A percentile compares a stretch with the other conserved stretches of the same genome.
Conservation (phyloP, 2,329 filamentous ascomycete genomes). For the Phialemonium atrogriseum region DNA sequence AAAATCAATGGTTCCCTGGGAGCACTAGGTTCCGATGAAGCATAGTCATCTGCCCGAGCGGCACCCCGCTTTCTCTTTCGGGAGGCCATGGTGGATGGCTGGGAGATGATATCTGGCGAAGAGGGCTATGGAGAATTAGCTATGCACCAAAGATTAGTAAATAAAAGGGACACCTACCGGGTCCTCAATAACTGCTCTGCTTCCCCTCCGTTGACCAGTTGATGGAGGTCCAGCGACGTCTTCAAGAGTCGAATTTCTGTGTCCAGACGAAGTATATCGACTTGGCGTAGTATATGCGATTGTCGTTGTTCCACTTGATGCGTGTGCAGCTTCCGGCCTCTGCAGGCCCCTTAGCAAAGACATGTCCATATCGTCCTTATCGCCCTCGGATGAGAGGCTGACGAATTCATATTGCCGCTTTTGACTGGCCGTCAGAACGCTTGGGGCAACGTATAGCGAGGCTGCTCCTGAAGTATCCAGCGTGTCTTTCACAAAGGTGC, state of each 20-base stretch:
- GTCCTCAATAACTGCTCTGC: not conserved
- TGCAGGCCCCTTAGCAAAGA: constrained; percentile 6
- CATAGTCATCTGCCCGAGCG: constrained; percentile 4
- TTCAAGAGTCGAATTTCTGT: not conserved
- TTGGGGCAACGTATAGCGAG: constrained; percentile 21
- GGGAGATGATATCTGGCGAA: constrained; percentile 18
- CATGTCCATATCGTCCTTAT: constrained; percentile 7
- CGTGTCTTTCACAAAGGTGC: constrained; percentile 5
- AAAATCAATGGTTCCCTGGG: not conserved
- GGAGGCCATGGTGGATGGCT: constrained; percentile 5
- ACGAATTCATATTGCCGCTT: constrained; percentile 25
- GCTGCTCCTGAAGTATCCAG: not conserved
- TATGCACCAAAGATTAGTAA: not conserved
- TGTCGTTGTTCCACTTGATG: constrained; percentile 22
- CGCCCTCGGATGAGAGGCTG: constrained; percentile 12
- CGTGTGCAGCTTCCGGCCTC: constrained; percentile 9
- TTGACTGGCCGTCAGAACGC: constrained; percentile 26
- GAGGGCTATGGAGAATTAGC: constrained; percentile 10
- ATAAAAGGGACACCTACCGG: not conserved
- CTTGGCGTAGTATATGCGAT: constrained; percentile 28
- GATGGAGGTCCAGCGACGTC: constrained; percentile 1
- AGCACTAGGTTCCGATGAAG: constrained; percentile 3
- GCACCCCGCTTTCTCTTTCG: constrained; percentile 7
- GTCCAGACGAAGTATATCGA: constrained; percentile 14
- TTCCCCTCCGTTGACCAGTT: constrained; percentile 1